Percentiles rank a stretch among this genome's conserved stretches.
Conservation (phyloP, 768 basidiomycete genomes). For the Clavaria fumosa region DNA sequence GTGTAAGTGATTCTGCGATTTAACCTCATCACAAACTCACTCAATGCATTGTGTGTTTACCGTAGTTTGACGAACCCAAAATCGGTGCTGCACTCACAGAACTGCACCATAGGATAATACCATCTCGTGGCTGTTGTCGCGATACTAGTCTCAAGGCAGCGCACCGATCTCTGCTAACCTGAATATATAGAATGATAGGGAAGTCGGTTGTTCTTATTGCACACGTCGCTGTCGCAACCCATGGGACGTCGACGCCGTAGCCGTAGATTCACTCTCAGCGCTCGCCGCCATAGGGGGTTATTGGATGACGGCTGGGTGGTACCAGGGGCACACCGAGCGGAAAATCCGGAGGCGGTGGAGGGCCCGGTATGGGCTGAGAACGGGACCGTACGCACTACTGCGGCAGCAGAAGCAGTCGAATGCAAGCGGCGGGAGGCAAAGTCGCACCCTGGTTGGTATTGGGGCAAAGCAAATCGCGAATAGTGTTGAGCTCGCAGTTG, state of each 20-base stretch:
- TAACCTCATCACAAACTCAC: too few relatives aligned
- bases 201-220: too few relatives aligned
- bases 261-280: slow-evolving; percentile 39
- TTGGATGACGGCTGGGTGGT: slow-evolving; percentile 28
- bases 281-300: slow-evolving; percentile 27
- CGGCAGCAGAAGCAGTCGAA: slow-evolving; percentile 27
- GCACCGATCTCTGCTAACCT: too few relatives aligned
- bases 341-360: slow-evolving; percentile 45
- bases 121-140: too few relatives aligned
- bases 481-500: neutral
- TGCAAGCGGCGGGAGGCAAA: slow-evolving; percentile 24
- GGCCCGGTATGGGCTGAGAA: slow-evolving; percentile 40
- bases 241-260: slow-evolving; percentile 36
- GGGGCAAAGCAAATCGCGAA: slow-evolving; percentile 11
- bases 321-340: slow-evolving; percentile 47
- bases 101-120: too few relatives aligned
- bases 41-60: too few relatives aligned
- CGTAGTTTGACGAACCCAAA: too few relatives aligned
- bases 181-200: too few relatives aligned
- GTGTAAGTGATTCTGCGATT: too few relatives aligned
- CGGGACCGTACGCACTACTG: slow-evolving; percentile 8
- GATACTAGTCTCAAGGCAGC: too few relatives aligned
- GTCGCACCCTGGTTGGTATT: slow-evolving; percentile 20
- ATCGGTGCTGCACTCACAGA: too few relatives aligned
- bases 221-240: slow-evolving; percentile 35